Percentiles rank a stretch among this genome's conserved stretches.
These are phyloP conservation scores for Pterulicium gracile DNA, from an alignment of 1,284 basidiomycete species.

Conservation along the genomic window DNA sequence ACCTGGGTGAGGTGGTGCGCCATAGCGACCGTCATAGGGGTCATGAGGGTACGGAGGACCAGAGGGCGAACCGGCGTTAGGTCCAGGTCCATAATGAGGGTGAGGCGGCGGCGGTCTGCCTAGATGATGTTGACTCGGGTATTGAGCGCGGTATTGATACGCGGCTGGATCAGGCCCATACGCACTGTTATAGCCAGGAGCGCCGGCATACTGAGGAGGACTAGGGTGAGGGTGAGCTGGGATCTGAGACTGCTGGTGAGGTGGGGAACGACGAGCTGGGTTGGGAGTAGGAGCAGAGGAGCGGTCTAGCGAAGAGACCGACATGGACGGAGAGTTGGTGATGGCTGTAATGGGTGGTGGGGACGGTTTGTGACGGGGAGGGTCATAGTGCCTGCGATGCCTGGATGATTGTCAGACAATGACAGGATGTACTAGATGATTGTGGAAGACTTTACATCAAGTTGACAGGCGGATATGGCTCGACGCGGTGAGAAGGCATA, in stretches of 20 bases:
- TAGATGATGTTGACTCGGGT: neutral
- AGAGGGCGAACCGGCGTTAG: neutral
- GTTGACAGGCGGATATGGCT: constrained; percentile 26
- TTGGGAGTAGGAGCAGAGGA: constrained; percentile 49
- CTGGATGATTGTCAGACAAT: constrained; percentile 14
- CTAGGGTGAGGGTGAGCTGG: constrained; percentile 1
- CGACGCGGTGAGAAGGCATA: constrained; percentile 35
- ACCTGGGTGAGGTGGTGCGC: neutral
- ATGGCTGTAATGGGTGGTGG: constrained; percentile 46
- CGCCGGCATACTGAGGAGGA: neutral
- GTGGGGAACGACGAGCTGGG: constrained; percentile 25
- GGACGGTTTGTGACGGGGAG: constrained; percentile 26
- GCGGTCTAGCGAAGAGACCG: constrained; percentile 45
- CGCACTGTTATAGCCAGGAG: constrained; percentile 1
- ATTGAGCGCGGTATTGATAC: neutral
- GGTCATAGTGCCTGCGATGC: constrained; percentile 30
- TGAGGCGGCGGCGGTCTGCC: constrained; percentile 1
- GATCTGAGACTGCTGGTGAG: constrained; percentile 16
- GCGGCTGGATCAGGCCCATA: constrained; percentile 1
- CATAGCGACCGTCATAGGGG: neutral
- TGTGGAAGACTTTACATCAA: constrained; percentile 20
- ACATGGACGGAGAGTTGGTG: constrained; percentile 51
- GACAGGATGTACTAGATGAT: neutral
- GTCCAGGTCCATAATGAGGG: neutral
- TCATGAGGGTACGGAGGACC: constrained; percentile 2